Base-by-base conservation (phyloP, 345 rosid species). In the Tarenaya hassleriana region DNA sequence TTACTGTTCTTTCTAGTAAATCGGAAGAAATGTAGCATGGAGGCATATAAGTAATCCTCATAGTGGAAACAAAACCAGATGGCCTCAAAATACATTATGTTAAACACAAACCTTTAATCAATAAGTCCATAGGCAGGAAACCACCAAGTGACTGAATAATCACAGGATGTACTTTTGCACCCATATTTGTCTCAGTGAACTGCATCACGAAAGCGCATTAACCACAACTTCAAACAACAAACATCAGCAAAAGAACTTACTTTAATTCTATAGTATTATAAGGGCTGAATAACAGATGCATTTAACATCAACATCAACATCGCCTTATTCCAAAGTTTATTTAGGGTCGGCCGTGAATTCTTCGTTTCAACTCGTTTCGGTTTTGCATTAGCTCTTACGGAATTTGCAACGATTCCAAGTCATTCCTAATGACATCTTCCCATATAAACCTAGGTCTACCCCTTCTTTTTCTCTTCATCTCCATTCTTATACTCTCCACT, bases 161-260 rank as follows among this genome's bases (percentile, higher is more conserved):
- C 16, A 56, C 58, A 34, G 66, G 1, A 16, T n/a, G 53, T 14
- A 72, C 24, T 47, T 31, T 21, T 61, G 24, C 56, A 21, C 38
- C 83, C 86, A 87, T 47, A 8, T 81, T 86, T 31, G 98, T 91
- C 68, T 58, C 50, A 54, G 87, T 80, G 71, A 91, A 84, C 96
- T 91, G 86, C 86, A 76, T 39, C 47, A 4, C 34, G 20, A 18
- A 66, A 59, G 8, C 19, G 32, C 34, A 52, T 38, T n/a, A 21
- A 40, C 17, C 13, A 21, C 47, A 40, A 16, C n/a, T 21, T 53
- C 40, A 66, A 38, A 27, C 17, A 47, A 47, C 43, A 16, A 14
- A 21, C n/a, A 59, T 20, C 21, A 31, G 10, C 44, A 4, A 14
- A 34, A 20, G 17, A 40, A 19, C 41, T 49, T 41, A 32, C 13